A percentile compares a stretch with the other conserved stretches of the same genome.
phyloP scores from a whole-genome alignment of 139 green algal genomes.

The Chlorella sp. region DNA sequence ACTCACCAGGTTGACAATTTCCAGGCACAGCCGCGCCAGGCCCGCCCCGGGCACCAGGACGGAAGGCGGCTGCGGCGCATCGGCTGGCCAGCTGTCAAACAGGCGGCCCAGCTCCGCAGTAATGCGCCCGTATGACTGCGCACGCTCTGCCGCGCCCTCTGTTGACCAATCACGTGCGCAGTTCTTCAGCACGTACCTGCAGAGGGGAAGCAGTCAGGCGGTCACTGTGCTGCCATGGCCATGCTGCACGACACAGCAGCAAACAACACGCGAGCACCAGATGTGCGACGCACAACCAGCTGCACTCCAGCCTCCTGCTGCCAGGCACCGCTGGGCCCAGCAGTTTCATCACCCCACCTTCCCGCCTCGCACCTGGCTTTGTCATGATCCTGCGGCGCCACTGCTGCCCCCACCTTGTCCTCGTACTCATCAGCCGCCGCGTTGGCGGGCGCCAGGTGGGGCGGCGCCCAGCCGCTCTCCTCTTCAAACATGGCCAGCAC shows the following conservation, averaged over 20 bases:
- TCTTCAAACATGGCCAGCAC: constrained; percentile 41
- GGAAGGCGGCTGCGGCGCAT: background rate
- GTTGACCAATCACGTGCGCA: constrained; percentile 87
- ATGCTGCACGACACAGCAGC: too few relatives aligned
- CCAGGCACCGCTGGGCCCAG: too few relatives aligned
- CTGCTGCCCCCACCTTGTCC: background rate
- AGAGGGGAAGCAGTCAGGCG: too few relatives aligned
- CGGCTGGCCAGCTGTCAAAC: constrained; percentile 50
- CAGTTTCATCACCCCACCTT: too few relatives aligned
- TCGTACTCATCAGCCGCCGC: constrained; percentile 34
- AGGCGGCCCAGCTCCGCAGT: constrained; percentile 40
- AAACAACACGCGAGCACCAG: too few relatives aligned
- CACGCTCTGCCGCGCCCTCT: constrained; percentile 82
- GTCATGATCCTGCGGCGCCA: constrained; percentile 47
- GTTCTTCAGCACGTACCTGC: constrained; percentile 94
- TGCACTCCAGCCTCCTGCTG: too few relatives aligned
- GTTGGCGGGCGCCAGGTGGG: constrained; percentile 35
- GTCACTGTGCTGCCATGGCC: too few relatives aligned
- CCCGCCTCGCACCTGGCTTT: constrained; percentile 48
- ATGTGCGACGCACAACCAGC: too few relatives aligned
- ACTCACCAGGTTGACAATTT: constrained; percentile 59
- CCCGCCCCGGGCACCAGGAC: constrained; percentile 91
- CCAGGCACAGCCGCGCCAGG: constrained; percentile 84
- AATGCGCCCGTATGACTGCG: constrained; percentile 79
- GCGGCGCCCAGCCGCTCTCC: background rate